phyloP scores from a whole-genome alignment of 1,284 basidiomycete species.

The Moniliophthora roreri region DNA sequence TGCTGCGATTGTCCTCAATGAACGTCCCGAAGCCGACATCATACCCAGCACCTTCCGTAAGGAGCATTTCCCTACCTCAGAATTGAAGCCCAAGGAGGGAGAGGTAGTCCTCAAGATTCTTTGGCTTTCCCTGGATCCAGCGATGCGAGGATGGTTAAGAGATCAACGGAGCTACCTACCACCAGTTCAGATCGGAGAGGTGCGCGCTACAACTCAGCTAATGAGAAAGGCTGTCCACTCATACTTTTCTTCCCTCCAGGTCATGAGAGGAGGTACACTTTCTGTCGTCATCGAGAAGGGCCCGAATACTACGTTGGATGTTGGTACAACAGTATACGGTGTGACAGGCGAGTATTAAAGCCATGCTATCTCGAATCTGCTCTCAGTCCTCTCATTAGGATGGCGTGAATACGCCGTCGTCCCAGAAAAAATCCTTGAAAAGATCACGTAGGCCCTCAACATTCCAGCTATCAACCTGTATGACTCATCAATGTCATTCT shows the following conservation, averaged over 20 bases:
- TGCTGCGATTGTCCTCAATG: conserved; percentile 72
- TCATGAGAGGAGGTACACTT: conserved; percentile 74
- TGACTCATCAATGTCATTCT: background rate
- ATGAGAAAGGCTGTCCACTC: background rate
- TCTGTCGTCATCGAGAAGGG: conserved; percentile 69
- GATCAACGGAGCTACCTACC: conserved; percentile 68
- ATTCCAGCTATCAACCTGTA: background rate
- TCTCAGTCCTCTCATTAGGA: conserved; percentile 37
- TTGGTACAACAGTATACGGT: conserved; percentile 70
- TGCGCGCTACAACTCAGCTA: conserved; percentile 23
- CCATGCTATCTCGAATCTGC: background rate
- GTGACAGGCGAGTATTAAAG: conserved; percentile 44
- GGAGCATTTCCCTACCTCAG: conserved; percentile 50
- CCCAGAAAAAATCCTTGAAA: conserved; percentile 51
- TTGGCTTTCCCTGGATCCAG: conserved; percentile 80
- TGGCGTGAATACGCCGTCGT: conserved; percentile 80
- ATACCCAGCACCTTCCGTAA: conserved; percentile 70
- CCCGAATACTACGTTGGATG: conserved; percentile 47
- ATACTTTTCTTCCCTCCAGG: conserved; percentile 23
- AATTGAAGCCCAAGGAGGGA: conserved; percentile 42
- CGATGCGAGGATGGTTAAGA: conserved; percentile 82
- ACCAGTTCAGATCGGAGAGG: conserved; percentile 80
- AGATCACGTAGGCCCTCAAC: conserved; percentile 46
- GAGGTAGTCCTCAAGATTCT: conserved; percentile 74
- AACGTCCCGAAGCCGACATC: conserved; percentile 68